phyloP scores from a whole-genome alignment of 768 basidiomycete species.

The Leccinum variicolor region DNA sequence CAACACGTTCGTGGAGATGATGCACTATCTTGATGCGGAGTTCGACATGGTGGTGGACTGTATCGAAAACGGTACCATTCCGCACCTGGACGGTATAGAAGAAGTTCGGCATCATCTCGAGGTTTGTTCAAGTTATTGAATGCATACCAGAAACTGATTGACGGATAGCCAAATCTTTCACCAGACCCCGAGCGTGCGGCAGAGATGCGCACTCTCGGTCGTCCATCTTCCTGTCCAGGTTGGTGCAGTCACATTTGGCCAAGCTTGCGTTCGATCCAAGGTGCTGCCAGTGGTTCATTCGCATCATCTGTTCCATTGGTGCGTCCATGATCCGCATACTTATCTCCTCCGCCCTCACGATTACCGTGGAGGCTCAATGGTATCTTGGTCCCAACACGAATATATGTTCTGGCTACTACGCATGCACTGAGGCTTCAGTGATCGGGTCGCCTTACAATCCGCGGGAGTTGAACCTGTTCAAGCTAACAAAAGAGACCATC shows the following conservation, averaged over 20 bases:
- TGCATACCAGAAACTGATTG: background rate
- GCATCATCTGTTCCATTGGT: slow-evolving; percentile 11
- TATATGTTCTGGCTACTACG: background rate
- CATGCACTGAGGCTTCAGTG: slow-evolving; percentile 1
- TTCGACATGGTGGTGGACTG: slow-evolving; percentile 12
- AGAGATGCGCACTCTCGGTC: slow-evolving; percentile 13
- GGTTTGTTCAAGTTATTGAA: background rate
- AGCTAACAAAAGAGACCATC: background rate
- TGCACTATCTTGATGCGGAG: slow-evolving; percentile 5
- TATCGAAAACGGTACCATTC: slow-evolving; percentile 9
- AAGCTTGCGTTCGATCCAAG: slow-evolving; percentile 6
- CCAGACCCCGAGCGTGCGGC: slow-evolving; percentile 5
- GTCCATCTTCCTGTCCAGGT: slow-evolving; percentile 9
- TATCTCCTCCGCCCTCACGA: background rate
- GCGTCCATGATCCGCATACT: background rate
- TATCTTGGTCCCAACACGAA: slow-evolving; percentile 9
- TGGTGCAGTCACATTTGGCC: slow-evolving; percentile 16
- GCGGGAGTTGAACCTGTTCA: slow-evolving; percentile 9
- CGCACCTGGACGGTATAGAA: slow-evolving; percentile 1
- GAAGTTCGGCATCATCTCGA: slow-evolving; percentile 5
- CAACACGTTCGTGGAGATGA: slow-evolving; percentile 11
- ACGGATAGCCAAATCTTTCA: background rate
- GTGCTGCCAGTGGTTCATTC: slow-evolving; percentile 11
- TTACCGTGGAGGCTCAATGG: slow-evolving; percentile 6
- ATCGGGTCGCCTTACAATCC: slow-evolving; percentile 9